Percentiles rank a stretch among this genome's conserved stretches.
These are phyloP conservation scores for Isabelozyma heimii DNA, from an alignment of 805 yeast species.

Conservation along the genomic window DNA sequence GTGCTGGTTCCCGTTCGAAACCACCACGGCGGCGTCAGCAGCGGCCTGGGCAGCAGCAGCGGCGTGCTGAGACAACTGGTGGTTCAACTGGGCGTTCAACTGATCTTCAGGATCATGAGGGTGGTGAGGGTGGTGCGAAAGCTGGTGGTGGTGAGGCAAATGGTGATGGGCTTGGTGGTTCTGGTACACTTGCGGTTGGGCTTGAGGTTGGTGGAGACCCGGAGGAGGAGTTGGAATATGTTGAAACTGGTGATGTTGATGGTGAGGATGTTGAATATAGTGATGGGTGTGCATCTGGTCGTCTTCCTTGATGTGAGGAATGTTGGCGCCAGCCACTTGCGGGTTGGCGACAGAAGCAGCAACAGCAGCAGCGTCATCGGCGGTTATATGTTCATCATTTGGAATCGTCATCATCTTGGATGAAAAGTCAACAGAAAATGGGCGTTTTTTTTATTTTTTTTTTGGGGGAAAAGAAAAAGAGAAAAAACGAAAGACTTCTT, in stretches of 20 bases:
- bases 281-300: constrained; percentile 12
- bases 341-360: constrained; percentile 11
- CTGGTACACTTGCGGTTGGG: constrained; percentile 18
- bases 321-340: constrained; percentile 2
- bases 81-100: constrained; percentile 1
- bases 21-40: constrained; percentile 9
- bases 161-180: constrained; percentile 12
- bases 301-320: constrained; percentile 4
- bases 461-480: neutral
- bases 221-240: constrained; percentile 6
- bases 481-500: neutral
- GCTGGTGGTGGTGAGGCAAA: constrained; percentile 7
- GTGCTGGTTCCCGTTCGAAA: constrained; percentile 10
- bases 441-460: neutral
- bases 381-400: neutral
- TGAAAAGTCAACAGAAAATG: too few relatives aligned
- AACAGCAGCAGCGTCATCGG: constrained; percentile 16
- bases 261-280: constrained; percentile 5
- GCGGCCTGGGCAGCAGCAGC: constrained; percentile 9
- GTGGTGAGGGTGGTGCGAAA: constrained; percentile 13
- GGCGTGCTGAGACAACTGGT: constrained; percentile 15
- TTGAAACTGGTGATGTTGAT: constrained; percentile 15
- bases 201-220: constrained; percentile 10
- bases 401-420: constrained; percentile 1
- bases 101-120: constrained; percentile 2